A percentile compares a stretch with the other conserved stretches of the same genome.
These are phyloP conservation scores for Cryptococcus depauperatus DNA, from an alignment of 1,284 basidiomycete genomes.

Conservation along the genomic window DNA sequence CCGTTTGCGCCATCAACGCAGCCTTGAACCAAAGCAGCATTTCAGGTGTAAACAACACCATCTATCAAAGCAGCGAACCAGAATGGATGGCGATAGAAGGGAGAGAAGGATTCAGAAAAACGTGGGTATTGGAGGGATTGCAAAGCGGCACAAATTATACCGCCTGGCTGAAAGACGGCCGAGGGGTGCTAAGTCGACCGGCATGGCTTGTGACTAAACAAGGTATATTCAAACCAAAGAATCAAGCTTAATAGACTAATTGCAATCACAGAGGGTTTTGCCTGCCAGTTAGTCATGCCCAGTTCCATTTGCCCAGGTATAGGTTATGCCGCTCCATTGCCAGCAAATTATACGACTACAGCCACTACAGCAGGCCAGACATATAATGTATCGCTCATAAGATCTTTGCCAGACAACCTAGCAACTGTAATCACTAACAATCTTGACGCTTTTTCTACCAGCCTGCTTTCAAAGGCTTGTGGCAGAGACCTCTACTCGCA, in stretches of 20 bases:
- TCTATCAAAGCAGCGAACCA: conserved; percentile 14
- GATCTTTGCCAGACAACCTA: conserved; percentile 52
- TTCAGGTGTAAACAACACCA: conserved; percentile 10
- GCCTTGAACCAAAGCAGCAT: conserved; percentile 20
- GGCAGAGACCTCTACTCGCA: conserved; percentile 74
- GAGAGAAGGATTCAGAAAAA: conserved; percentile 31
- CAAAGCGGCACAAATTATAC: conserved; percentile 37
- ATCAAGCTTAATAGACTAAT: neutral
- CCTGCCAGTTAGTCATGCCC: conserved; percentile 62
- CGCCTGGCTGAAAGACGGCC: conserved; percentile 28
- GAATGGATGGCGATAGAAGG: conserved; percentile 25
- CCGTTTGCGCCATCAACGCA: conserved; percentile 20
- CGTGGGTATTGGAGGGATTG: conserved; percentile 27
- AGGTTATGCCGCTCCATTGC: conserved; percentile 60
- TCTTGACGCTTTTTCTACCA: conserved; percentile 64
- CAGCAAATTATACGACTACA: conserved; percentile 41
- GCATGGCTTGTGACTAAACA: conserved; percentile 41
- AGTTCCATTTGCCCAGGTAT: conserved; percentile 66
- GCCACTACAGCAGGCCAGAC: conserved; percentile 26
- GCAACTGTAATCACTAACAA: conserved; percentile 52
- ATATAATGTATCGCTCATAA: conserved; percentile 48
- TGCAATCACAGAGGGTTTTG: conserved; percentile 52
- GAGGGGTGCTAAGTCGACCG: conserved; percentile 26
- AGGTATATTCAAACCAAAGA: conserved; percentile 15
- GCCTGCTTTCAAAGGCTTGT: conserved; percentile 63